Evolutionary conservation across 31 red algal genomes (phyloP).

Genomic region (Porphyra umbilicalis): DNA sequence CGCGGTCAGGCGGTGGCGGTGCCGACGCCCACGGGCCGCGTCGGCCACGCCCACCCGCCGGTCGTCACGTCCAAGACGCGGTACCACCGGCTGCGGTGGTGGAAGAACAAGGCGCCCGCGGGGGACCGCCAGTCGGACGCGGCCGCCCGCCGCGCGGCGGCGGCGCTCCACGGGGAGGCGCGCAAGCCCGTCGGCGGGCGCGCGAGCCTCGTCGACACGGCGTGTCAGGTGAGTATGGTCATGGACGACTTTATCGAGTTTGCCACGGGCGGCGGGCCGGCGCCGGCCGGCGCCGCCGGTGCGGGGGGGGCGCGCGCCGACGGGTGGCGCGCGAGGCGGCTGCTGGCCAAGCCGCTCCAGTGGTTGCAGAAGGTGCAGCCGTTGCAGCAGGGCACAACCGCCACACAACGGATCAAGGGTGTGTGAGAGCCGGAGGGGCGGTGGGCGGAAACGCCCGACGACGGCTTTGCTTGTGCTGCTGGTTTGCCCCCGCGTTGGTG

Average conservation of each 20-base stretch:
- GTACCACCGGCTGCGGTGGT: background rate
- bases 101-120: background rate
- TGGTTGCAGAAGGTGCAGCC: background rate
- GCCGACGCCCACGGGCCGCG: background rate
- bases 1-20: background rate
- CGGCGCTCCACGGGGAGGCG: background rate
- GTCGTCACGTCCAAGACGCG: background rate
- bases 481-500: too few species aligned
- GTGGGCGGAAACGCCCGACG: too few species aligned
- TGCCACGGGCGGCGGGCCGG: background rate
- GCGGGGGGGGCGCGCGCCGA: background rate
- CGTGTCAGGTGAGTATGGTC: background rate
- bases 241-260: background rate
- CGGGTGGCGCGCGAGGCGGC: background rate
- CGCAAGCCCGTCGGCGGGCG: background rate
- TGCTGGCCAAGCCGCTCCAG: background rate
- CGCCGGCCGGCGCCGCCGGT: background rate
- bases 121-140: background rate
- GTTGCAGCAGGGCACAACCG: too few species aligned
- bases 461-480: too few species aligned
- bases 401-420: background rate
- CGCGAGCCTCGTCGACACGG: background rate
- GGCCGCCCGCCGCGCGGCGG: background rate
- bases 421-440: background rate
- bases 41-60: background rate